Conservation (phyloP, 148 eudicot genomes). For the Diospyros kaki region DNA sequence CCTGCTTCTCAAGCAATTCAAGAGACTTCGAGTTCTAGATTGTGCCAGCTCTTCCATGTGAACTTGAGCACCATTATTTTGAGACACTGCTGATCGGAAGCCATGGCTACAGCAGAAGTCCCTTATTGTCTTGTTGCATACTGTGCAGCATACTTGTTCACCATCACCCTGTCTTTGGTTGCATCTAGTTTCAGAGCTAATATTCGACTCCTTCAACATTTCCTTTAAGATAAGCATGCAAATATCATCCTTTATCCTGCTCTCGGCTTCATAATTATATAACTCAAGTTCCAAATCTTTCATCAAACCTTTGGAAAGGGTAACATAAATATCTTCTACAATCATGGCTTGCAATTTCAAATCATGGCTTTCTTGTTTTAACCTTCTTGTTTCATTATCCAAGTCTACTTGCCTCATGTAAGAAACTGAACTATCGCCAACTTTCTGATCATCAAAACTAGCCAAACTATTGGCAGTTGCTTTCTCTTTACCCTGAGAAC, state of each 20-base stretch:
- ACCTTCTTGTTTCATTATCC: conserved; percentile 12
- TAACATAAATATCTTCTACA: conserved; percentile 28
- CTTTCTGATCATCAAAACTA: neutral
- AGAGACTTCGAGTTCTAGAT: no score
- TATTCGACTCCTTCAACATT: conserved; percentile 8
- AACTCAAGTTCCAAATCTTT: conserved; percentile 25
- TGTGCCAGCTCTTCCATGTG: no score
- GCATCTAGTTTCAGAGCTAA: neutral
- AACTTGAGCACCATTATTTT: no score
- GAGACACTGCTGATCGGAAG: no score
- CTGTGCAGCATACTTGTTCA: no score
- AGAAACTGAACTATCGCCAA: neutral
- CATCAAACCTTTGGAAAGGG: conserved; percentile 24
- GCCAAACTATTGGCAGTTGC: neutral
- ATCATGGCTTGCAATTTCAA: conserved; percentile 18
- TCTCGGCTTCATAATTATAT: conserved; percentile 12
- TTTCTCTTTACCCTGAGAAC: neutral
- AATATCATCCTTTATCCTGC: conserved; percentile 10
- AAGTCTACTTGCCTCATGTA: neutral
- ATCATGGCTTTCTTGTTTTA: conserved; percentile 26
- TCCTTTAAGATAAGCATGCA: conserved; percentile 5
- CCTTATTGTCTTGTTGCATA: no score
- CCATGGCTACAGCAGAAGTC: no score
- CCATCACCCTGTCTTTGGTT: no score
- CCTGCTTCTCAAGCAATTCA: no score